Percentiles rank a stretch among this genome's conserved stretches.
These are phyloP conservation scores for Neopestalotiopsis rosae DNA, from an alignment of 2,329 filamentous ascomycete species.

Conservation along the genomic window DNA sequence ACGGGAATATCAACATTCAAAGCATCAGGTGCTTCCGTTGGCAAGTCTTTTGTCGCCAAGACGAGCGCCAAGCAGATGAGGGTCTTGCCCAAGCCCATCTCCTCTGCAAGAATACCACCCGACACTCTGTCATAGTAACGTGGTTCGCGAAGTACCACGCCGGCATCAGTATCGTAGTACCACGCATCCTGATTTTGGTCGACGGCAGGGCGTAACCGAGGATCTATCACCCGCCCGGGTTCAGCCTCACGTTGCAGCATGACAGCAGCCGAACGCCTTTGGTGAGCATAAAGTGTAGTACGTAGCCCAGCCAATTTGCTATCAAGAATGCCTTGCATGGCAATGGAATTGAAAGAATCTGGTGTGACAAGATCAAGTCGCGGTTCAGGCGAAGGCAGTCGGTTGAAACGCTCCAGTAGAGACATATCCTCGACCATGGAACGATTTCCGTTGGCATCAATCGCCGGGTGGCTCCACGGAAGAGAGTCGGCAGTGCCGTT, in stretches of 20 bases:
- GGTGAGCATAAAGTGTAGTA: constrained; percentile 77
- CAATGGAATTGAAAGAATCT: constrained; percentile 49
- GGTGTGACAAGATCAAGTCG: constrained; percentile 48
- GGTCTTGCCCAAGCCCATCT: constrained; percentile 87
- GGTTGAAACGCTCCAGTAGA: constrained; percentile 76
- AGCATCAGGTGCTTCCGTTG: constrained; percentile 68
- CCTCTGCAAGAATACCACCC: constrained; percentile 81
- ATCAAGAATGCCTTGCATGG: constrained; percentile 61
- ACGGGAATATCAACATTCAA: constrained; percentile 48
- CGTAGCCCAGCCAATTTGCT: constrained; percentile 61
- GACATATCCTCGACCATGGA: constrained; percentile 49
- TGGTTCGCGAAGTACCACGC: constrained; percentile 67
- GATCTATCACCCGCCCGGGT: constrained; percentile 71
- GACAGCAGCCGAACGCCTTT: constrained; percentile 76
- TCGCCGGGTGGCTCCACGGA: constrained; percentile 28
- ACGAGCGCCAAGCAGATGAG: constrained; percentile 82
- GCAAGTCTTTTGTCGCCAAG: constrained; percentile 74
- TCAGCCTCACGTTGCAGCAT: constrained; percentile 84
- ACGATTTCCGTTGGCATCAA: constrained; percentile 36
- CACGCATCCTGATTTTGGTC: constrained; percentile 68
- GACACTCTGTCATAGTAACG: constrained; percentile 74
- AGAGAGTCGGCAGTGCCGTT: constrained; percentile 42
- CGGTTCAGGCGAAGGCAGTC: constrained; percentile 70
- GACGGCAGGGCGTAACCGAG: constrained; percentile 65
- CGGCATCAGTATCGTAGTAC: constrained; percentile 73